Base-by-base conservation (phyloP, 2,329 filamentous ascomycete species). In the Cordyceps javanica region DNA sequence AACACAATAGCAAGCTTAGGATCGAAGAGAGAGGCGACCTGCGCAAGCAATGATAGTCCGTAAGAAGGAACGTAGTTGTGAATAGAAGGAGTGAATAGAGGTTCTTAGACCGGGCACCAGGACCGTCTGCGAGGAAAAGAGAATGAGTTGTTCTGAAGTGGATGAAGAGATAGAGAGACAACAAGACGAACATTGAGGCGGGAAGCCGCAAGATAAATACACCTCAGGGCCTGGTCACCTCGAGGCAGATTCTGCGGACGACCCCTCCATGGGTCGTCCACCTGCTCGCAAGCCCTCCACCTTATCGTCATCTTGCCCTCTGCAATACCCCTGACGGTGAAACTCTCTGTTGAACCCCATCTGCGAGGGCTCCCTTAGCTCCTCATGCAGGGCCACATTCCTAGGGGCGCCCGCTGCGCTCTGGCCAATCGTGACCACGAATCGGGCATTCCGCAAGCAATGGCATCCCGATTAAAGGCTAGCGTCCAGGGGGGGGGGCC, bases 331-430 rank as follows among this genome's bases (percentile, higher is more conserved):
- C 52, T 55, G 52, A 55, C 41, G 25, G 41, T 46, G 52, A 55
- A 55, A 55, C 52, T 34, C 16, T n/a, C 21, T 55, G 52, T 45
- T 55, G 41, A 55, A 55, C 52, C 52, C 41, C 52, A 55, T 55
- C 52, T 48, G 46, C 46, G n/a, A 36, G 19, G 46, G 46, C 46
- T 50, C 19, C n/a, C 41, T 44, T 28, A 28, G 25, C 26, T 28
- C 6, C 30, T 32, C 32, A 21, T 46, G 41, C 16, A 39, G 41
- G 51, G 16, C 52, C 41, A 55, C 52, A 55, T 55, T 36, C 52
- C 42, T 46, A 23, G 5, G 25, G n/a, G 19, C n/a, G 16, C 34
- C 30, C 38, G 16, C 38, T 26, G 8, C 16, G 38, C 16, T 26
- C 13, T 23, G 53, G 44, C 53, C 53, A 56, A 56, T 56, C 34